Evolutionary conservation across 306 rosid species (phyloP).

Genomic region (Quercus agrifolia): DNA sequence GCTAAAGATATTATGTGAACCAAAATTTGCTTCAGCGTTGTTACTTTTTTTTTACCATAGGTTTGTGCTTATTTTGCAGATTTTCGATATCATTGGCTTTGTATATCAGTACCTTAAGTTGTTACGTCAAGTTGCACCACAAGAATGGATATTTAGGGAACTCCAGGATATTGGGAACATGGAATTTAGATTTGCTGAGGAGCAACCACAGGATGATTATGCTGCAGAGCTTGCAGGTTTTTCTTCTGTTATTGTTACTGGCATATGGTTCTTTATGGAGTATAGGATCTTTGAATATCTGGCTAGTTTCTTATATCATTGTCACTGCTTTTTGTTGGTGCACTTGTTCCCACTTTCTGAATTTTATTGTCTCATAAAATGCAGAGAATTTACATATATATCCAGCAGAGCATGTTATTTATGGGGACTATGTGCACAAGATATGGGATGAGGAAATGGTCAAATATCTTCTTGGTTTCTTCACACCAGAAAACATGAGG

Average conservation of each 20-base stretch:
- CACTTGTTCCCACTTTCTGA: background rate
- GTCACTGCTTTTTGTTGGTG: slow-evolving; percentile 16
- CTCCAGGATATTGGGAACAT: slow-evolving; percentile 90
- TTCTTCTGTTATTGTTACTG: background rate
- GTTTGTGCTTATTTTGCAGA: slow-evolving; percentile 41
- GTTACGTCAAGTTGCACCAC: slow-evolving; percentile 66
- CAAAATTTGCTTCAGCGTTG: background rate
- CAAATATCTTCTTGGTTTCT: slow-evolving; percentile 65
- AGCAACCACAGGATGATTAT: slow-evolving; percentile 96
- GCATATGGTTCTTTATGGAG: background rate
- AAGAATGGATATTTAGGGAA: slow-evolving; percentile 96
- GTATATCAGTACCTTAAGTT: slow-evolving; percentile 83
- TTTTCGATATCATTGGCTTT: slow-evolving; percentile 75
- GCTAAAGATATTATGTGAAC: background rate
- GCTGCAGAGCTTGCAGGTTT: slow-evolving; percentile 95
- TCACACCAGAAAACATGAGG: slow-evolving; percentile 93
- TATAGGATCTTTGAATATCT: background rate
- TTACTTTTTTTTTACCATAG: slow-evolving; percentile 18
- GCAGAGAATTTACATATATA: slow-evolving; percentile 70
- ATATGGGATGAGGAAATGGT: slow-evolving; percentile 79
- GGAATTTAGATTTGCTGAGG: slow-evolving; percentile 94
- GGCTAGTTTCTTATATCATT: background rate
- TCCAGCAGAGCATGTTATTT: slow-evolving; percentile 85
- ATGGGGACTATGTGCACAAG: slow-evolving; percentile 74
- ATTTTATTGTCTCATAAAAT: background rate